Percentiles rank a stretch among this genome's conserved stretches.
Conservation (phyloP, 345 rosid genomes). For the Pistacia atlantica region DNA sequence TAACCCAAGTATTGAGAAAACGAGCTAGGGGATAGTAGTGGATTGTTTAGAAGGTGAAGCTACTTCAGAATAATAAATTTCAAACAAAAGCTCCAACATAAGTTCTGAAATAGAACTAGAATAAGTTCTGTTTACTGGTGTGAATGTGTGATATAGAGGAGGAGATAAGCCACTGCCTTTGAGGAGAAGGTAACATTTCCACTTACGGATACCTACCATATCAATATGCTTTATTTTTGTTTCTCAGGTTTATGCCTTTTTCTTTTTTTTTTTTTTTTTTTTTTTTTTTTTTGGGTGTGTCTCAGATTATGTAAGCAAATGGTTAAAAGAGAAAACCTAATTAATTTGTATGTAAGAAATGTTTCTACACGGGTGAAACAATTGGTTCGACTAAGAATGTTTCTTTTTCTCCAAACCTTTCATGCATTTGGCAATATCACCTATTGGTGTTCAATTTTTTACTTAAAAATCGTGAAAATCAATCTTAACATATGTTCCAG, state of each 20-base stretch:
- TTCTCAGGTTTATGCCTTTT: background rate
- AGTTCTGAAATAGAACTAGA: constrained; percentile 10
- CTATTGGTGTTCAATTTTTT: background rate
- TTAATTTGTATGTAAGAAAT: constrained; percentile 11
- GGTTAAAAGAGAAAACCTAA: background rate
- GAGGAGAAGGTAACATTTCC: background rate
- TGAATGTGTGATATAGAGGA: too few species aligned
- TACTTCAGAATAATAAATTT: background rate
- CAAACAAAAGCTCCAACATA: background rate
- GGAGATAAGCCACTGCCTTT: background rate
- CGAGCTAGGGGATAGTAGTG: background rate
- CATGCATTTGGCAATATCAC: background rate
- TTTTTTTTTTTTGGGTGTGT: too few species aligned
- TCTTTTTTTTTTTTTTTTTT: too few species aligned
- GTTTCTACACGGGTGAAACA: background rate
- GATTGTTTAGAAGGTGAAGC: background rate
- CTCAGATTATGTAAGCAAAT: background rate
- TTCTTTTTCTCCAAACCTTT: background rate
- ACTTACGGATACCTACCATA: background rate
- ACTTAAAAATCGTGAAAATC: background rate
- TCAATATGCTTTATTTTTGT: background rate
- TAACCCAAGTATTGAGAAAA: background rate
- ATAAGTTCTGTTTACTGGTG: background rate
- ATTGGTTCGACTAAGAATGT: background rate
- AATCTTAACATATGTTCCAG: background rate